Conservation (phyloP, 2,329 filamentous ascomycete genomes). For the Colletotrichum chrysophilum region DNA sequence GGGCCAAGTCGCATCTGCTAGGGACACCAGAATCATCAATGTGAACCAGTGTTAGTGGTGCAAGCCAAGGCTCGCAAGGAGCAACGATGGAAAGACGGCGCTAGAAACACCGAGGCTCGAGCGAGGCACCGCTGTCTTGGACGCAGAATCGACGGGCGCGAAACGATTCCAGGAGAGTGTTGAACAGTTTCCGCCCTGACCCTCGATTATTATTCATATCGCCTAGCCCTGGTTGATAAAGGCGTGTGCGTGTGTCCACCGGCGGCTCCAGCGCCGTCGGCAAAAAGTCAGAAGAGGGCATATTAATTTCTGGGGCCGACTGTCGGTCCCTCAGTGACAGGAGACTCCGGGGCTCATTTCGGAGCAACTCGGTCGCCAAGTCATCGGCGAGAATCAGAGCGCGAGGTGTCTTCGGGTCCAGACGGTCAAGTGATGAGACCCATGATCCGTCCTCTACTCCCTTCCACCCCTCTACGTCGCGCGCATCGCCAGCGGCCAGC, state of each 20-base stretch:
- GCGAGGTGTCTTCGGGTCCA: background rate
- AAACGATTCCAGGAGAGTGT: background rate
- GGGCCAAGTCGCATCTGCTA: background rate
- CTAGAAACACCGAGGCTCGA: background rate
- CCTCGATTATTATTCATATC: background rate
- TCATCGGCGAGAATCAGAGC: constrained; percentile 4
- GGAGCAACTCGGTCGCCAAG: constrained; percentile 17
- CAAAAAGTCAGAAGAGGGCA: background rate
- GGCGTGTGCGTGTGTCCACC: background rate
- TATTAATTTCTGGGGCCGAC: constrained; percentile 7
- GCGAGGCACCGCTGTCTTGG: background rate
- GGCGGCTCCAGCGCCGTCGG: constrained; percentile 12
- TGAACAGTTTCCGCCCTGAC: background rate
- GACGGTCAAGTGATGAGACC: constrained; percentile 16
- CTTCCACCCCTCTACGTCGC: background rate
- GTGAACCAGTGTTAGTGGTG: background rate
- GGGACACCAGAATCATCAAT: background rate
- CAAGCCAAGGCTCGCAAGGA: background rate
- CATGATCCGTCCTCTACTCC: background rate
- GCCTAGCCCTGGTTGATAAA: constrained; percentile 1
- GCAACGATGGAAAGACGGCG: background rate
- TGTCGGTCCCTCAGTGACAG: constrained; percentile 18
- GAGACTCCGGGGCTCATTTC: constrained; percentile 13
- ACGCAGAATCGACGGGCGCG: background rate
- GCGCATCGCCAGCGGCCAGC: background rate